A percentile compares a stretch with the other conserved stretches of the same genome.
phyloP scores from a whole-genome alignment of 768 basidiomycete species.

The Mycena albidolilacea region DNA sequence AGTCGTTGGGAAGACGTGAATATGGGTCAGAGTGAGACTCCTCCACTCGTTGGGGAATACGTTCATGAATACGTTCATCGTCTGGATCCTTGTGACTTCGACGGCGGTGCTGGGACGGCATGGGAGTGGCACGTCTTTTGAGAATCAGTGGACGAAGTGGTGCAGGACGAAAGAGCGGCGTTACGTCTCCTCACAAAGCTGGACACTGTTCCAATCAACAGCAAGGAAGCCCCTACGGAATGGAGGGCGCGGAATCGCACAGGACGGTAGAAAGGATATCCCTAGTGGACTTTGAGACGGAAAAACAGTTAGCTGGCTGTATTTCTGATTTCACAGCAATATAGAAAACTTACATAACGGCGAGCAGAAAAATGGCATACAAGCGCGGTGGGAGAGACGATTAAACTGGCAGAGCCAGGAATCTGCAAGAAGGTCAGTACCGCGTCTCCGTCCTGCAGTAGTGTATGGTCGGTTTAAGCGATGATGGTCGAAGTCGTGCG shows the following conservation, averaged over 20 bases:
- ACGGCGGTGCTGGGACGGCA: conserved; percentile 65
- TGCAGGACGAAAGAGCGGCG: conserved; percentile 44
- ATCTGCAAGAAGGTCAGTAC: neutral
- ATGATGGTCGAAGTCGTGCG: conserved; percentile 19
- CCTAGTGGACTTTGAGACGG: conserved; percentile 36
- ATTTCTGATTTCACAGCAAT: conserved; percentile 7
- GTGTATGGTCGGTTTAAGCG: conserved; percentile 3
- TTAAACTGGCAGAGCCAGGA: neutral
- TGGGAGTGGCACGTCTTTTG: conserved; percentile 58
- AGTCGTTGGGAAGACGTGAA: conserved; percentile 63
- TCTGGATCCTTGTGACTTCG: conserved; percentile 66
- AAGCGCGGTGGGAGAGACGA: neutral
- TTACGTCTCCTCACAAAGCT: conserved; percentile 36
- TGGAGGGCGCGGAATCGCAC: neutral
- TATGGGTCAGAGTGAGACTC: conserved; percentile 69
- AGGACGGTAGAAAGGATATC: conserved; percentile 8
- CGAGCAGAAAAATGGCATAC: conserved; percentile 19
- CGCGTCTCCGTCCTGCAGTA: neutral
- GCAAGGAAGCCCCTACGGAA: conserved; percentile 9
- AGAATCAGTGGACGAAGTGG: conserved; percentile 41
- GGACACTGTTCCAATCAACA: conserved; percentile 15
- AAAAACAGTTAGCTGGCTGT: conserved; percentile 44
- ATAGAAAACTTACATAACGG: conserved; percentile 49
- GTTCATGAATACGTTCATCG: conserved; percentile 57
- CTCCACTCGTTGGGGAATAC: conserved; percentile 60